These are phyloP conservation scores for Alternaria conjuncta DNA, from an alignment of 2,329 filamentous ascomycete species.

Conservation along the genomic window DNA sequence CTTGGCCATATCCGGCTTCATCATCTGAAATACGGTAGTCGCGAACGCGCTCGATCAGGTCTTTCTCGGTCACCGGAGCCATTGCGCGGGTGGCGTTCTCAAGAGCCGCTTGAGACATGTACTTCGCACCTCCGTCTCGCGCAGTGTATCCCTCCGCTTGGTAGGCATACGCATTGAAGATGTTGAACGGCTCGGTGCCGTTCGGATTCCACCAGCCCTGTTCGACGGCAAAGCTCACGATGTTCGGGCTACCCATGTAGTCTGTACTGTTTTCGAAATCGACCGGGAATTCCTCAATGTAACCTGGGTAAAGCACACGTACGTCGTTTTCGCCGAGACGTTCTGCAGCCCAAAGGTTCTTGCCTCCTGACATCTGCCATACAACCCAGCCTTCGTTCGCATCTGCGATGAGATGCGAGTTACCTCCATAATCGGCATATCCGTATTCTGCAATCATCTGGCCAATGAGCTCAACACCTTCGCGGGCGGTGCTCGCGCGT, in stretches of 20 bases:
- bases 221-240: conserved; percentile 45
- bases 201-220: conserved; percentile 46
- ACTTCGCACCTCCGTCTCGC: conserved; percentile 45
- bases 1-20: conserved; percentile 47
- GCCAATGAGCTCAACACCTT: conserved; percentile 54
- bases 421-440: conserved; percentile 53
- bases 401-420: conserved; percentile 53
- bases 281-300: conserved; percentile 46
- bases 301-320: conserved; percentile 45
- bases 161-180: conserved; percentile 45
- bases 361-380: conserved; percentile 44
- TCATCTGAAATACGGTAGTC: conserved; percentile 47
- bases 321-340: conserved; percentile 40
- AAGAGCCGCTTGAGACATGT: conserved; percentile 47
- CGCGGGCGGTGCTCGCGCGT: conserved; percentile 49
- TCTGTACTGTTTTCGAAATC: conserved; percentile 38
- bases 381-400: conserved; percentile 47
- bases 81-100: conserved; percentile 50
- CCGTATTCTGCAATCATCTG: conserved; percentile 50
- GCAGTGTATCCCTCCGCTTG: conserved; percentile 38
- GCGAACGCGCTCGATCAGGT: conserved; percentile 53
- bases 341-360: conserved; percentile 46
- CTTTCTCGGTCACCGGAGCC: conserved; percentile 57
- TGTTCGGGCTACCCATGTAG: conserved; percentile 44
- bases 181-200: conserved; percentile 42